These are phyloP conservation scores for Myriosclerotinia curreyana DNA, from an alignment of 2,329 filamentous ascomycete genomes.

Conservation along the genomic window DNA sequence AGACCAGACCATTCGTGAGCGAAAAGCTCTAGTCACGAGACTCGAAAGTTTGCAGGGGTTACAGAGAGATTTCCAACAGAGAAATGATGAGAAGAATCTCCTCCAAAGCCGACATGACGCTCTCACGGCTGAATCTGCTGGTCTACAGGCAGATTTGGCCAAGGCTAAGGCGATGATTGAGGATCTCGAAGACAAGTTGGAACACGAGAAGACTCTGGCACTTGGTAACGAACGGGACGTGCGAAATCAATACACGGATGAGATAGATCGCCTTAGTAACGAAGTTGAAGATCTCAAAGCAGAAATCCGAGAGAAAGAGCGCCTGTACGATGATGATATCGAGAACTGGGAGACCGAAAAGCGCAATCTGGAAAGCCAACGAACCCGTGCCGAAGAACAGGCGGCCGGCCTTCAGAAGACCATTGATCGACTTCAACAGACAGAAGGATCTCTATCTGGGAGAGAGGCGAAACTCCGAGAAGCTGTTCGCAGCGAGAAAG, in stretches of 20 bases:
- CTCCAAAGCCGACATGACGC: conserved; percentile 67
- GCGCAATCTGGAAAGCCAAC: conserved; percentile 62
- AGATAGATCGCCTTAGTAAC: conserved; percentile 52
- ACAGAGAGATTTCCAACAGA: conserved; percentile 57
- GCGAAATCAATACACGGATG: conserved; percentile 51
- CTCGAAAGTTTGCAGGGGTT: conserved; percentile 44
- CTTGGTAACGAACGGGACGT: conserved; percentile 59
- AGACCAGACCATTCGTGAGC: conserved; percentile 35
- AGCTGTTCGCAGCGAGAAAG: conserved; percentile 65
- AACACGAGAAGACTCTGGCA: conserved; percentile 42
- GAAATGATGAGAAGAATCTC: conserved; percentile 64
- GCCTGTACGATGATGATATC: conserved; percentile 65
- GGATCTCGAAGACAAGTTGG: conserved; percentile 49
- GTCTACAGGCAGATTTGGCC: conserved; percentile 63
- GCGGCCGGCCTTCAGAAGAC: conserved; percentile 65
- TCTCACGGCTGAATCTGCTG: conserved; percentile 61
- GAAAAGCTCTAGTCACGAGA: conserved; percentile 24
- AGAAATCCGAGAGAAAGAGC: conserved; percentile 67
- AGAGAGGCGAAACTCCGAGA: conserved; percentile 67
- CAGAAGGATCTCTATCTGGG: conserved; percentile 63
- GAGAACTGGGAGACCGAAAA: conserved; percentile 70
- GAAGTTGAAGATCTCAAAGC: conserved; percentile 52
- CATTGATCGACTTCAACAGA: conserved; percentile 66
- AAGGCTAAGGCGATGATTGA: conserved; percentile 44
- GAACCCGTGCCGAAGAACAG: conserved; percentile 64